These are phyloP conservation scores for Trichosporon sp. DNA, from an alignment of 1,284 basidiomycete species.

Conservation along the genomic window DNA sequence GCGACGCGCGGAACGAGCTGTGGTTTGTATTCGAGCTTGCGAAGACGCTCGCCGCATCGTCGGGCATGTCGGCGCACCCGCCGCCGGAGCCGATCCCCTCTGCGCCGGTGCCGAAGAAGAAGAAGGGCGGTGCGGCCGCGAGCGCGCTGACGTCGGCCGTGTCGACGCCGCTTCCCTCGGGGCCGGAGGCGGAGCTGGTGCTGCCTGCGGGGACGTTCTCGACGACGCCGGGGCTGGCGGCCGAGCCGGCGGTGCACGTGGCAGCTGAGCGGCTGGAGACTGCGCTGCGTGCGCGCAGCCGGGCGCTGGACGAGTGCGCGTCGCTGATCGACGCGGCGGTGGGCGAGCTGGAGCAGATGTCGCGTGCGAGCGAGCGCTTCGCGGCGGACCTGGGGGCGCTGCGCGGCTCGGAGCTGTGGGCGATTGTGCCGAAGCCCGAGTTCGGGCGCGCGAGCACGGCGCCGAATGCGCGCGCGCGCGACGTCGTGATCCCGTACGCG, in stretches of 20 bases:
- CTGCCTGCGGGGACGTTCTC: slow-evolving; percentile 34
- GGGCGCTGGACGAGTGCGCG: slow-evolving; percentile 39
- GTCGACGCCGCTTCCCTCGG: background rate
- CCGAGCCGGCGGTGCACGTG: slow-evolving; percentile 5
- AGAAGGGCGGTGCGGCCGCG: background rate
- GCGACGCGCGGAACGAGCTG: slow-evolving; percentile 44
- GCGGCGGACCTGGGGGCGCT: slow-evolving; percentile 31
- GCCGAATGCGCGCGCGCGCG: slow-evolving; percentile 29
- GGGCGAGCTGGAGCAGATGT: slow-evolving; percentile 38
- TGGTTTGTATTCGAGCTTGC: slow-evolving; percentile 44
- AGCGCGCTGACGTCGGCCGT: background rate
- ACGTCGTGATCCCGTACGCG: slow-evolving; percentile 48
- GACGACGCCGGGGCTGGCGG: slow-evolving; percentile 19
- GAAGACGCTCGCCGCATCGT: slow-evolving; percentile 33
- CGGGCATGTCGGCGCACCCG: slow-evolving; percentile 27
- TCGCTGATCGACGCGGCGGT: slow-evolving; percentile 43
- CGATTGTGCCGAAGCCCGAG: slow-evolving; percentile 41
- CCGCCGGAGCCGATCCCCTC: slow-evolving; percentile 26
- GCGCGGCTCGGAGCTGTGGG: slow-evolving; percentile 38
- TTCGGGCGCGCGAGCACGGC: slow-evolving; percentile 27
- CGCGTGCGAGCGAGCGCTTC: slow-evolving; percentile 32
- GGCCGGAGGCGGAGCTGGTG: slow-evolving; percentile 23
- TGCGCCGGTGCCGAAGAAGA: slow-evolving; percentile 7
- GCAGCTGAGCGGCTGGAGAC: slow-evolving; percentile 32
- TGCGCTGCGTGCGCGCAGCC: slow-evolving; percentile 34